Base-by-base conservation (phyloP, 768 basidiomycete genomes). In the Lactifluus rugatus region DNA sequence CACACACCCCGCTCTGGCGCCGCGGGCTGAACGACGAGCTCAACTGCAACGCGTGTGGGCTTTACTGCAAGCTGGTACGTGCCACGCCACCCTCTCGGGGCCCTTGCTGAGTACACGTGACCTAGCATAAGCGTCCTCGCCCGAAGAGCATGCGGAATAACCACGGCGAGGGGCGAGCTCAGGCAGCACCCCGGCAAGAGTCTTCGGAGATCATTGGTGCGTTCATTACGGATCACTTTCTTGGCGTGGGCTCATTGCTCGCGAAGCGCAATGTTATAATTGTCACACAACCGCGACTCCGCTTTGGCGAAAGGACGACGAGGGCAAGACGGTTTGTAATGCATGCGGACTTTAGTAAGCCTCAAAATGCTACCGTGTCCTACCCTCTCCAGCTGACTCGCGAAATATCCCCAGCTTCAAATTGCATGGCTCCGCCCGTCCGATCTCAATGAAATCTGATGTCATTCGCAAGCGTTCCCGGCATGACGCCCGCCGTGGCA, bases 401-500 rank as follows among this genome's bases (percentile, higher is more conserved):
- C 26, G n/a, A 31, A 45, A 54, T 25, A 48, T 34, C 56, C 46
- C 25, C 50, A 81, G 79, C 66, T 89, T 88, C 72, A 92, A 92
- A 69, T 74, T 92, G 3, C 88, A 92, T 69, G 89, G 90, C 17
- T 84, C 89, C 21, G 83, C 86, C 2, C 83, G 90, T 26, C 90
- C 90, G 1, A 89, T 91, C 60, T 89, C 87, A 5, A 92, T 93
- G 89, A 92, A 92, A 69, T 90, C 88, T 4, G 90, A 93, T 62
- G 84, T 91, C 34, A 89, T 93, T 63, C 86, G 89, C 62, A 92
- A 92, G 68, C 84, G 90, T 37, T 88, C 89, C 2, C 76, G 89
- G 2, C 88, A 90, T 64, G 88, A 91, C 58, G 84, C 85, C 21
- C 81, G 87, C 31, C 80, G 85, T n/a, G 65, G 73, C 52, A 78